Evolutionary conservation across 2,329 filamentous ascomycete species (phyloP), one percentile per base, ranked within the genome.

Genomic region (Xylariomycetidae sp.): DNA sequence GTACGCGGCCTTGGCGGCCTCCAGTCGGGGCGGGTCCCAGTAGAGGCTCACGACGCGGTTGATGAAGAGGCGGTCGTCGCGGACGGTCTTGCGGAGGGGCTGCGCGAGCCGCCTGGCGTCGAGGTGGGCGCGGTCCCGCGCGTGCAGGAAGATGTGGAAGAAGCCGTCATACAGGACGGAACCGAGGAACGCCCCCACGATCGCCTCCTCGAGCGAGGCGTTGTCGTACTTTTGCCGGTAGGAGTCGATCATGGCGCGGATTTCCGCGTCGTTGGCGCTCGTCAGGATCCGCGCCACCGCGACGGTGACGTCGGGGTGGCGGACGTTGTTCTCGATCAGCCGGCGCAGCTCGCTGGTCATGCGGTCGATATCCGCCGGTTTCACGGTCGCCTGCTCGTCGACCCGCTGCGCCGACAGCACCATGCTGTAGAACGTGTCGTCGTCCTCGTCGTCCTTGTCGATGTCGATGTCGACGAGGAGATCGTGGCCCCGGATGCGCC

Each of bases 341-440:
- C 48, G 50, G 16, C 61, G 56, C 1, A 62, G 42, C 20, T 57
- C 54, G 0, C 51, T 52, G 2, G 54, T 47, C 37, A 62, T 58
- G 1, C 50, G 45, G 15, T 62, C 57, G 10, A 61, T 53, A 1
- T 62, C 57, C 15, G 35, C 17, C 0, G 47, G 40, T n/a, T 44
- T 36, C 2, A 56, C 40, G 0, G 51, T 48, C 0, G 47, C 50
- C 0, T 41, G 41, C 1, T 57, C 49, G 11, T 62, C 59, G 4
- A 53, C 45, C 1, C 57, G 47, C 0, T 8, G 8, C 20, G 20
- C 56, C 1, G 41, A 30, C 4, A 62, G 48, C 0, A 57, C 44
- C 53, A 62, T 59, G 44, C 50, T 58, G 25, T 60, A 62, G 2
- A 62, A 30, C 2, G 49, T 49, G 48, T 49, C 56, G 4, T 61